These are phyloP conservation scores for Coemansia guatemalensis DNA, from an alignment of 192 early-diverging fungal species.

Conservation along the genomic window DNA sequence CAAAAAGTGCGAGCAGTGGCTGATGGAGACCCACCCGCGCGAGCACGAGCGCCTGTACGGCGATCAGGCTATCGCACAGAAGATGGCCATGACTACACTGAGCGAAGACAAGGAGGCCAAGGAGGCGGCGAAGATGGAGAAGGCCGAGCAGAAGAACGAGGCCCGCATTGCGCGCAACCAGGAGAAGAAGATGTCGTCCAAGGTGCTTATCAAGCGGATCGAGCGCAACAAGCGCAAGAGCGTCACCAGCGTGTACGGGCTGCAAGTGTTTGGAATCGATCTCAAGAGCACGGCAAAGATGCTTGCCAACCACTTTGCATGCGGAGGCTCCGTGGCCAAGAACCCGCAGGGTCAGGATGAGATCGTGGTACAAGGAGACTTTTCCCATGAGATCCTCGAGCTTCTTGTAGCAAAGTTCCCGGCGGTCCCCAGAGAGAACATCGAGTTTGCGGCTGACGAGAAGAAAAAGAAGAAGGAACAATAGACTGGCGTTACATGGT, in stretches of 20 bases:
- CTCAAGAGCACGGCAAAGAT: conserved; percentile 96
- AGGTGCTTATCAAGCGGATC: conserved; percentile 80
- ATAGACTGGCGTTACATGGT: conserved; percentile 1
- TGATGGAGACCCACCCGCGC: conserved; percentile 59
- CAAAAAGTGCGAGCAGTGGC: conserved; percentile 82
- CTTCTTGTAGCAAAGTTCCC: conserved; percentile 78
- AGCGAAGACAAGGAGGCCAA: conserved; percentile 48
- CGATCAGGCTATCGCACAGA: conserved; percentile 39
- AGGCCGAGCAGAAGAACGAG: conserved; percentile 61
- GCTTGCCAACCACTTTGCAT: conserved; percentile 95
- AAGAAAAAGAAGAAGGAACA: conserved; percentile 63
- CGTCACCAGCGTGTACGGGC: conserved; percentile 78
- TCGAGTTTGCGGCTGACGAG: conserved; percentile 73
- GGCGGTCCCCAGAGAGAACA: conserved; percentile 69
- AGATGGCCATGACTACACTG: conserved; percentile 39
- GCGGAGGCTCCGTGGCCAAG: conserved; percentile 91
- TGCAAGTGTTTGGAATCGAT: conserved; percentile 93
- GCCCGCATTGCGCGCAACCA: conserved; percentile 74
- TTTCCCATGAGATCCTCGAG: conserved; percentile 84
- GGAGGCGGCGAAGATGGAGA: conserved; percentile 56
- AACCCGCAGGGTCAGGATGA: conserved; percentile 91
- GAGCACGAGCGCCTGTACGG: conserved; percentile 62
- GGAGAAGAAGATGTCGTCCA: conserved; percentile 73
- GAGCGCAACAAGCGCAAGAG: conserved; percentile 94
- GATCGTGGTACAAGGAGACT: conserved; percentile 96